These are phyloP conservation scores for Intubia oerlemansii DNA, from an alignment of 2,329 filamentous ascomycete genomes.

Conservation along the genomic window DNA sequence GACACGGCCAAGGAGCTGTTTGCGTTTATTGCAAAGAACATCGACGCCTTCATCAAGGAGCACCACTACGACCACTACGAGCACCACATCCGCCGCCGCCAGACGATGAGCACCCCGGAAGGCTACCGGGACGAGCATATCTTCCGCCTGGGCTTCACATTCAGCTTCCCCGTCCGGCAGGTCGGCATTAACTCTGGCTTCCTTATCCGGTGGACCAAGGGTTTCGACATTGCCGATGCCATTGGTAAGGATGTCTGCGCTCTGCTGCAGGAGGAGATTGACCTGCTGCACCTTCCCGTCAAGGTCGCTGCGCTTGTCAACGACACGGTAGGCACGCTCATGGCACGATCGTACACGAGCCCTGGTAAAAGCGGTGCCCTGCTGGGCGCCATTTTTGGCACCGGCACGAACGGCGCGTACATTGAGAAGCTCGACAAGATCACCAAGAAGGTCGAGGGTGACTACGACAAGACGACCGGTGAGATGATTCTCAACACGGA, in stretches of 20 bases:
- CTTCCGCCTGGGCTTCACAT: conserved; percentile 94
- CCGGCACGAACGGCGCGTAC: conserved; percentile 92
- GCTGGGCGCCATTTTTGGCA: conserved; percentile 93
- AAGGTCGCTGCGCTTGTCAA: conserved; percentile 93
- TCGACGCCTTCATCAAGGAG: conserved; percentile 66
- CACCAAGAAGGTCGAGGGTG: conserved; percentile 50
- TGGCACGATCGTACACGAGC: conserved; percentile 91
- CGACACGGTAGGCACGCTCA: conserved; percentile 90
- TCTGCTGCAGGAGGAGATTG: conserved; percentile 73
- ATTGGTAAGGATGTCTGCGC: conserved; percentile 88
- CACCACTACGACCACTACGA: conserved; percentile 81
- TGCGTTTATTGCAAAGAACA: conserved; percentile 77
- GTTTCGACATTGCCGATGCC: conserved; percentile 90
- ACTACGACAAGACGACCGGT: conserved; percentile 61
- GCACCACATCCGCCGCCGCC: conserved; percentile 41
- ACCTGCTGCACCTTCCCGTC: conserved; percentile 68
- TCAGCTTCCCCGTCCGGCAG: conserved; percentile 92
- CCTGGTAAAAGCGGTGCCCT: conserved; percentile 71
- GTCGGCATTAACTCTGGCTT: conserved; percentile 86
- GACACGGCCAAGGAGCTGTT: conserved; percentile 77
- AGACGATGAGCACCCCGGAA: conserved; percentile 34
- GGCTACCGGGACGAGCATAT: conserved; percentile 51
- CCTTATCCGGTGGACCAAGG: conserved; percentile 95
- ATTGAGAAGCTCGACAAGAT: conserved; percentile 78
- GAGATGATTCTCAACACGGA: conserved; percentile 97